These are phyloP conservation scores for Pseudozyma flocculosa DNA, from an alignment of 1,284 basidiomycete species.

Conservation along the genomic window DNA sequence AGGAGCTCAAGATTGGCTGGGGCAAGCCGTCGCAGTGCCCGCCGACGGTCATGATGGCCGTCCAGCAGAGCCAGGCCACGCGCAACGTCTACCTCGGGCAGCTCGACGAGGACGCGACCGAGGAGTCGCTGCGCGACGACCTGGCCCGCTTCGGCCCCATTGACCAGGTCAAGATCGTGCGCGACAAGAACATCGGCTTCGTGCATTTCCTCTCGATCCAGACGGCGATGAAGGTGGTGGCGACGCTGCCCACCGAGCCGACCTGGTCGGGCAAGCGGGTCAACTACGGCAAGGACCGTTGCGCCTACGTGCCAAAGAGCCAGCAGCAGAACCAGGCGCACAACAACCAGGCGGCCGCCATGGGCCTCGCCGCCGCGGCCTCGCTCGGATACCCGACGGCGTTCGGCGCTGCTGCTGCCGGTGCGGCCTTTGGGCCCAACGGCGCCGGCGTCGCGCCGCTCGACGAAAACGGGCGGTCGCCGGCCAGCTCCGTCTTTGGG, in stretches of 20 bases:
- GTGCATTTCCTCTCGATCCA: slow-evolving; percentile 56
- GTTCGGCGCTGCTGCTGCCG: slow-evolving; percentile 16
- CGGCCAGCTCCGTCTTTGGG: slow-evolving; percentile 33
- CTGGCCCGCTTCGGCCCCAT: slow-evolving; percentile 55
- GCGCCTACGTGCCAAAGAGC: slow-evolving; percentile 55
- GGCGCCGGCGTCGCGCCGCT: slow-evolving; percentile 3
- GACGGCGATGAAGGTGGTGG: slow-evolving; percentile 55
- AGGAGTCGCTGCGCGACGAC: slow-evolving; percentile 48
- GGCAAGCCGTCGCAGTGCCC: slow-evolving; percentile 53
- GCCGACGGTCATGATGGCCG: slow-evolving; percentile 51
- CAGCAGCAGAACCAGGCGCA: slow-evolving; percentile 58
- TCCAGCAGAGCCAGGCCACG: slow-evolving; percentile 55
- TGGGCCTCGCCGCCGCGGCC: slow-evolving; percentile 55
- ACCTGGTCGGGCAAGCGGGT: slow-evolving; percentile 52
- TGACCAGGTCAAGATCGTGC: slow-evolving; percentile 57
- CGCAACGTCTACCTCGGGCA: slow-evolving; percentile 56
- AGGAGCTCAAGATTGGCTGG: slow-evolving; percentile 58
- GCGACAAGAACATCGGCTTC: slow-evolving; percentile 57
- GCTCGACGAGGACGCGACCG: slow-evolving; percentile 47
- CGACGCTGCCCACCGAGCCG: slow-evolving; percentile 48
- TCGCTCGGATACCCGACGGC: slow-evolving; percentile 55
- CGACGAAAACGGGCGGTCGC: slow-evolving; percentile 27
- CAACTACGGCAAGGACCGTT: slow-evolving; percentile 56
- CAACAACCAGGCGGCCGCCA: slow-evolving; percentile 56
- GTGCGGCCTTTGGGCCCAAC: not conserved